Percentiles rank a stretch among this genome's conserved stretches.
Conservation (phyloP, 192 early-diverging fungal genomes). For the Backusella sp. region DNA sequence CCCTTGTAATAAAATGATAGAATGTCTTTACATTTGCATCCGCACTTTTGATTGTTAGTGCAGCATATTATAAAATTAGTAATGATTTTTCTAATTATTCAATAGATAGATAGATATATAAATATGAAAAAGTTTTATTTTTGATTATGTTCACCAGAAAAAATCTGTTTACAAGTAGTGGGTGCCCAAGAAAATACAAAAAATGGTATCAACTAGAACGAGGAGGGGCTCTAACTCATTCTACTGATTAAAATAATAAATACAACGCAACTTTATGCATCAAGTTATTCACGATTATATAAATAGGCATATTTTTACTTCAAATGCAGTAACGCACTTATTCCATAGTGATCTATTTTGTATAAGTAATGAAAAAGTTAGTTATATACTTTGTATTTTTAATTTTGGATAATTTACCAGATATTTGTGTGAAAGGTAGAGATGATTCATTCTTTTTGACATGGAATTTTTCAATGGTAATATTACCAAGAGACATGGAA, state of each 20-base stretch:
- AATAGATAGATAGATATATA: too few species aligned
- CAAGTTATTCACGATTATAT: neutral
- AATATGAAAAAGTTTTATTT: neutral
- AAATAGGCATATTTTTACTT: neutral
- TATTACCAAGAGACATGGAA: conserved; percentile 2
- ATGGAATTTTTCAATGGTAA: conserved; percentile 29
- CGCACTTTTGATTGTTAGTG: too few species aligned
- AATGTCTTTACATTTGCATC: neutral
- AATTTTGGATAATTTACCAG: conserved; percentile 22
- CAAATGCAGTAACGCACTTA: conserved; percentile 21
- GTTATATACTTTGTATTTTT: neutral
- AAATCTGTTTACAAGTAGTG: neutral
- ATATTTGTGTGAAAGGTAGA: conserved; percentile 38
- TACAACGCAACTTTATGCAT: neutral
- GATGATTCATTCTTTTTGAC: neutral
- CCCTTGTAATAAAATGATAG: neutral
- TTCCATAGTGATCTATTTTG: conserved; percentile 43
- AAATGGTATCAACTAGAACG: neutral
- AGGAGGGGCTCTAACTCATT: neutral
- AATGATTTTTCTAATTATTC: too few species aligned
- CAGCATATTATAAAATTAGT: too few species aligned
- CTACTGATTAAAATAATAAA: neutral
- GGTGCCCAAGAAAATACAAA: neutral
- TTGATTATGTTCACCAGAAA: neutral
- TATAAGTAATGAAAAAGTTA: neutral